Evolutionary conservation across 306 rosid species (phyloP).

Genomic region (Cucurbita moschata): DNA sequence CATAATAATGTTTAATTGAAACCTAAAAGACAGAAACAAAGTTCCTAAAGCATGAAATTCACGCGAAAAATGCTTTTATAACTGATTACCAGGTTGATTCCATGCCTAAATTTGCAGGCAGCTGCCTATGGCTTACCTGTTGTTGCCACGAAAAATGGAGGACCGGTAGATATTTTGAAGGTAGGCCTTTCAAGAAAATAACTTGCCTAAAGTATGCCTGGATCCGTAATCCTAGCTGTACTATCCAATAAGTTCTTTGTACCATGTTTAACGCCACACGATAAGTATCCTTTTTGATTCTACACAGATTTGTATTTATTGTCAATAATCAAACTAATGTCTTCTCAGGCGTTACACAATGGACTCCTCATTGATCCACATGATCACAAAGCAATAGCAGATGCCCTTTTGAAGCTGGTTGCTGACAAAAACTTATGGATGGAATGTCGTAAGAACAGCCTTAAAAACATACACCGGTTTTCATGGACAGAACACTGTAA

Average conservation of each 20-base stretch:
- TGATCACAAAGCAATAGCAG: slow-evolving; percentile 62
- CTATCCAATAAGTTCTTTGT: neutral
- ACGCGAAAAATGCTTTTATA: neutral
- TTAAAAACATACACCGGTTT: slow-evolving; percentile 62
- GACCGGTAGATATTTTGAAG: slow-evolving; percentile 74
- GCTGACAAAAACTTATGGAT: slow-evolving; percentile 65
- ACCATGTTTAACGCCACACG: neutral
- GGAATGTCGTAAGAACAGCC: slow-evolving; percentile 67
- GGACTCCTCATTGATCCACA: slow-evolving; percentile 76
- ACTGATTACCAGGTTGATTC: neutral
- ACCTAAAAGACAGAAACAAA: neutral
- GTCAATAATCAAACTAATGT: neutral
- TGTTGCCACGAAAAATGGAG: slow-evolving; percentile 78
- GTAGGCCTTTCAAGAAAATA: slow-evolving; percentile 16
- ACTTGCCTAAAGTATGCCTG: neutral
- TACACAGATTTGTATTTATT: neutral
- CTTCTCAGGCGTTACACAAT: slow-evolving; percentile 46
- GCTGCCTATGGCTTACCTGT: slow-evolving; percentile 83
- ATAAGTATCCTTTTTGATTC: neutral
- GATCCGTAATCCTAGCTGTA: neutral
- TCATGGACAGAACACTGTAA: slow-evolving; percentile 82
- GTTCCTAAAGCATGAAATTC: neutral
- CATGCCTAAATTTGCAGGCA: slow-evolving; percentile 29
- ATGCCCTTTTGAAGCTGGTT: slow-evolving; percentile 66
- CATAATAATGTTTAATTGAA: neutral